Conservation (phyloP, 2,329 filamentous ascomycete genomes). For the Tolypocladium cylindrosporum region DNA sequence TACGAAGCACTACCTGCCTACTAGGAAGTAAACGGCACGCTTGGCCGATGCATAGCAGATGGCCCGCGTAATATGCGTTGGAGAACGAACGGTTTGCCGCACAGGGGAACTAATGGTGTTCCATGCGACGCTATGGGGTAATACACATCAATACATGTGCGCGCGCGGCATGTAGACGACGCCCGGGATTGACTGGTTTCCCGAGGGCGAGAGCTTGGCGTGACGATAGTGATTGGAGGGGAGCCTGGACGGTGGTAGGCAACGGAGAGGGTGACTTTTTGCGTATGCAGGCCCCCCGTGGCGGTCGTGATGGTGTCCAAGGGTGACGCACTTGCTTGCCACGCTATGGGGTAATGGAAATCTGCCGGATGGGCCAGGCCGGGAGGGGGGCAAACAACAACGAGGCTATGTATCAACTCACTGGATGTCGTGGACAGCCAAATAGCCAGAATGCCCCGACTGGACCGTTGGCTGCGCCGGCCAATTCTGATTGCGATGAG, state of each 20-base stretch:
- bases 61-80: background rate
- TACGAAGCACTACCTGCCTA: background rate
- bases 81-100: background rate
- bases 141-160: background rate
- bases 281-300: background rate
- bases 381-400: background rate
- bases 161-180: background rate
- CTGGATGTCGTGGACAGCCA: background rate
- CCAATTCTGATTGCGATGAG: background rate
- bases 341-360: slow-evolving; percentile 2
- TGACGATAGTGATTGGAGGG: background rate
- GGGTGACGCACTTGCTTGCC: background rate
- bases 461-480: background rate
- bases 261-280: background rate
- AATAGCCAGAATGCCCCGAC: background rate
- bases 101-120: background rate
- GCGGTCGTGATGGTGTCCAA: background rate
- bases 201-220: background rate
- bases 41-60: background rate
- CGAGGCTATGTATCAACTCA: background rate
- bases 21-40: background rate
- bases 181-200: background rate
- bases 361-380: background rate
- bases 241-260: background rate
- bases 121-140: background rate